Base-by-base conservation (phyloP, 2,329 filamentous ascomycete genomes). In the Leptographium procerum region DNA sequence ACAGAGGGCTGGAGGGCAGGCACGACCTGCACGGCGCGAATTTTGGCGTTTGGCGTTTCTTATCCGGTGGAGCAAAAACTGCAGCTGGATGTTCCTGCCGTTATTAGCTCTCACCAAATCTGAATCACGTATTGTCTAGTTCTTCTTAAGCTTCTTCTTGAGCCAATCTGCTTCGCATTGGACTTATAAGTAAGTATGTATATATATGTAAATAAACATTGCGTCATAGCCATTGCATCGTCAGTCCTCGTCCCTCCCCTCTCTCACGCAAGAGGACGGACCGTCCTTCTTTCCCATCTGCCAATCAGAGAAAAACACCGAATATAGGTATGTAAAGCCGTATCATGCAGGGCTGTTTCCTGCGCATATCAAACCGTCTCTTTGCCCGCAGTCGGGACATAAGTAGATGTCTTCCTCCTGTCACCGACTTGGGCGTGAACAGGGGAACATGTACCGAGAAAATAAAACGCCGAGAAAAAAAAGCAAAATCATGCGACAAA, bases 171-270 rank as follows among this genome's bases (percentile, higher is more conserved):
- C 26, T 28, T 13, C 13, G 22, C 47, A 50, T 50, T 50, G 47
- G 19, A 7, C 40, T 43, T 26, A 16, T 50, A 50, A 33, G 9
- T 33, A 52, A n/a, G n/a, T n/a, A n/a, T n/a, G 19, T 53, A 26
- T 45, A 45, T 55, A 40, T 55, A 47, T 45, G 31, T 55, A 40
- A 47, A 47, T 53, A 53, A 36, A 19, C 53, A 47, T 55, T 47
- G 40, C 53, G 33, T 55, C 53, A 40, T 55, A 47, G 36, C 53
- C 53, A 47, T 55, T n/a, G 24, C 53, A 22, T 55, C 53, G 40
- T 55, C 53, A 31, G 33, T 43, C 40, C 40, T 43, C 22, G 19
- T 22, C 26, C 16, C 13, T 31, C 36, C 13, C 10, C 24, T 34
- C 10, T 28, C 48, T 16, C 40, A n/a, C 2, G 40, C 40, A 43